These are phyloP conservation scores for Blastomyces gilchristii DNA, from an alignment of 2,329 filamentous ascomycete species.

Conservation along the genomic window DNA sequence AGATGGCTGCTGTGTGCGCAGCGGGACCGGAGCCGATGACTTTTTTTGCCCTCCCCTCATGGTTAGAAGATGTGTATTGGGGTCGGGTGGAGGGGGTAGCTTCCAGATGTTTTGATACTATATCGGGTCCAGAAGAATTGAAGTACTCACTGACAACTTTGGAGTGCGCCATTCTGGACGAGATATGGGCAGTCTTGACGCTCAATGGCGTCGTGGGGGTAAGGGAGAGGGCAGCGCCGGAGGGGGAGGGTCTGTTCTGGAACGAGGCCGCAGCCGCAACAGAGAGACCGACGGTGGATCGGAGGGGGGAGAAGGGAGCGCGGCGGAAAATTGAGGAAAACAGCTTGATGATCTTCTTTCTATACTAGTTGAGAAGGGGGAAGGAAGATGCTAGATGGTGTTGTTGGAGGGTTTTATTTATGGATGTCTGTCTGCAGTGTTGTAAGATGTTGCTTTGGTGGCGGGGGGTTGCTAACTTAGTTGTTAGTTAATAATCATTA, in stretches of 20 bases:
- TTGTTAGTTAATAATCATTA: too few relatives aligned
- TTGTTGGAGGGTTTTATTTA: conserved; percentile 7
- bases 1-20: conserved; percentile 94
- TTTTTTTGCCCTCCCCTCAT: conserved; percentile 20
- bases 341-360: conserved; percentile 62
- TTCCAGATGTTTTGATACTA: background rate
- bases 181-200: conserved; percentile 27
- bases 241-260: conserved; percentile 46
- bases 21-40: conserved; percentile 91
- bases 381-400: conserved; percentile 8
- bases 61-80: conserved; percentile 15
- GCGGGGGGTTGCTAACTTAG: conserved; percentile 5
- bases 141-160: conserved; percentile 71
- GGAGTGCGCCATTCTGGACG: conserved; percentile 66
- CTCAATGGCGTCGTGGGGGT: conserved; percentile 31
- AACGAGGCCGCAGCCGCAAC: conserved; percentile 61
- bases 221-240: conserved; percentile 23
- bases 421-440: background rate
- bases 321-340: conserved; percentile 75
- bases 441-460: background rate
- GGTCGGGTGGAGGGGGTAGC: conserved; percentile 8
- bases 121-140: background rate
- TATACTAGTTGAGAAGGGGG: conserved; percentile 9
- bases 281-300: conserved; percentile 62
- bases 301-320: conserved; percentile 50